A percentile compares a stretch with the other conserved stretches of the same genome.
These are phyloP conservation scores for Talaromyces nanjingensis DNA, from an alignment of 495 filamentous ascomycete species.

Conservation along the genomic window DNA sequence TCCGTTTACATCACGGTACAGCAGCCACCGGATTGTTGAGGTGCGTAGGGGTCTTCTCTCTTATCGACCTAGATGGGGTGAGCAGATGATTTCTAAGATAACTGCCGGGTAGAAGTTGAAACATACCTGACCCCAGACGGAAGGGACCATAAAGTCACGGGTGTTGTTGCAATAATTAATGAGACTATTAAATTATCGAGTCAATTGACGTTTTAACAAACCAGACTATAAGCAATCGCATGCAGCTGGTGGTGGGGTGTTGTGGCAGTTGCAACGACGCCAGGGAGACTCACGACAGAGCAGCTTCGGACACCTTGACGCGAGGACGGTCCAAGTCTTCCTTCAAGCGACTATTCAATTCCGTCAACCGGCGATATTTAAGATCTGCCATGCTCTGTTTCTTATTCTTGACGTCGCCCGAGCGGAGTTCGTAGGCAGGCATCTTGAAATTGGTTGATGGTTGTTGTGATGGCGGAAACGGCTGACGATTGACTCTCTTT, in stretches of 20 bases:
- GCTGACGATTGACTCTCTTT: neutral
- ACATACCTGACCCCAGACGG: constrained; percentile 86
- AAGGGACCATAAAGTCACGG: constrained; percentile 98
- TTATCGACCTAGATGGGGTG: constrained; percentile 58
- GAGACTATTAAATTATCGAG: constrained; percentile 50
- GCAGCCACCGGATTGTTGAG: constrained; percentile 83
- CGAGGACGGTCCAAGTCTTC: constrained; percentile 93
- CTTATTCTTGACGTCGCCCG: constrained; percentile 79
- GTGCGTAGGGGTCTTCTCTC: constrained; percentile 93
- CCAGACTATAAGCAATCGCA: neutral
- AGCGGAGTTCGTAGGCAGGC: constrained; percentile 49
- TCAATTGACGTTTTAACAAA: neutral
- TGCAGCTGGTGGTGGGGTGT: neutral
- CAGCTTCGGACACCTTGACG: constrained; percentile 90
- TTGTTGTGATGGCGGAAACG: neutral
- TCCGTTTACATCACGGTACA: constrained; percentile 78
- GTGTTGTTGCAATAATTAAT: constrained; percentile 95
- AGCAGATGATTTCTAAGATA: constrained; percentile 2
- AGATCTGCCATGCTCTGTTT: constrained; percentile 99
- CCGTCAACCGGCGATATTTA: constrained; percentile 90
- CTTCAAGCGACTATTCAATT: constrained; percentile 87
- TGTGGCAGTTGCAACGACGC: neutral
- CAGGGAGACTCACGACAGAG: constrained; percentile 67
- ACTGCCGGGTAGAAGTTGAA: constrained; percentile 5
- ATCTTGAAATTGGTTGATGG: constrained; percentile 23